phyloP scores from a whole-genome alignment of 306 rosid genomes.

The Castanea crenata region DNA sequence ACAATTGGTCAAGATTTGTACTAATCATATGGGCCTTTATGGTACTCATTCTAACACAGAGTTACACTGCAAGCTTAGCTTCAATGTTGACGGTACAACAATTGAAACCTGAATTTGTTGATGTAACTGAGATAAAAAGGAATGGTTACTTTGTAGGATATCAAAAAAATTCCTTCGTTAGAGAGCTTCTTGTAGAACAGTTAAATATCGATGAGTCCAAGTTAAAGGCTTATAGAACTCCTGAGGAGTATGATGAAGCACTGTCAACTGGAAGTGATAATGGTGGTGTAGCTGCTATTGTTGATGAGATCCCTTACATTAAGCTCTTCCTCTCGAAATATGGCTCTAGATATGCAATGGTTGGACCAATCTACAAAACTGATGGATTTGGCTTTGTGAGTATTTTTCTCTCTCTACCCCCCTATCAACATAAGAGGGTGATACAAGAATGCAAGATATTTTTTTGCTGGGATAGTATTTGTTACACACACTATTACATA shows the following conservation, averaged over 20 bases:
- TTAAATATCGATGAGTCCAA: neutral
- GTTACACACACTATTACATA: no score
- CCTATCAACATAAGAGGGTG: no score
- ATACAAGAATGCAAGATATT: no score
- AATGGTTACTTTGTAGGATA: conserved; percentile 17
- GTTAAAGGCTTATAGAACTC: neutral
- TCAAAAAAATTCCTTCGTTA: neutral
- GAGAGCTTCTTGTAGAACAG: neutral
- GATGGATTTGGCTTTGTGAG: conserved; percentile 35
- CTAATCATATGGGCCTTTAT: conserved; percentile 35
- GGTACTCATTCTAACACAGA: conserved; percentile 36
- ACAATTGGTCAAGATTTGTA: conserved; percentile 35
- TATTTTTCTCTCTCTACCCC: no score
- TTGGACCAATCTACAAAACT: conserved; percentile 24
- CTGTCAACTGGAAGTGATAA: conserved; percentile 17
- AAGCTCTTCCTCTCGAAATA: neutral
- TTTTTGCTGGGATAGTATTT: no score
- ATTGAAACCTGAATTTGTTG: conserved; percentile 16
- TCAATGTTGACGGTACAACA: conserved; percentile 27
- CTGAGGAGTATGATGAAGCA: conserved; percentile 8
- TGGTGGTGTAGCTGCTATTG: conserved; percentile 29
- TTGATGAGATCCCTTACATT: conserved; percentile 23
- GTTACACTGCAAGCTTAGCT: conserved; percentile 41
- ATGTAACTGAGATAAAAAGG: conserved; percentile 10
- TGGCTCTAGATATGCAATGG: conserved; percentile 19